Conservation (phyloP, 768 basidiomycete species). For the Lactifluus echinatus region DNA sequence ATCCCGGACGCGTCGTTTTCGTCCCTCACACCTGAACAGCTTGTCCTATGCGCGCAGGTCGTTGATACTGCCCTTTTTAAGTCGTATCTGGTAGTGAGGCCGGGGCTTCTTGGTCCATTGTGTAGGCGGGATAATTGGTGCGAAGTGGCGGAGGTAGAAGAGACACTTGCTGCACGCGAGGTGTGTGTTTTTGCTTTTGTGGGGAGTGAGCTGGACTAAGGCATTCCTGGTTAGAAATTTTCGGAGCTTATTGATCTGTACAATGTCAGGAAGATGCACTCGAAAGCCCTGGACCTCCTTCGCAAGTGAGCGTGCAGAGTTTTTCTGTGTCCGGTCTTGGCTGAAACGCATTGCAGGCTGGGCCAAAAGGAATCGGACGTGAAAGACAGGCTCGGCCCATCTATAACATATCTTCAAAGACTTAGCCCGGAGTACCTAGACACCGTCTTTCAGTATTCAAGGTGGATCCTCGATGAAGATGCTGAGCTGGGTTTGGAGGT, state of each 20-base stretch:
- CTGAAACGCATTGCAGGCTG: constrained; percentile 39
- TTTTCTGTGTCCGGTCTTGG: neutral
- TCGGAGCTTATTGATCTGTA: constrained; percentile 87
- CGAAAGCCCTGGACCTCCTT: constrained; percentile 76
- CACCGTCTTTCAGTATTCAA: constrained; percentile 72
- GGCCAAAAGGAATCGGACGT: constrained; percentile 69
- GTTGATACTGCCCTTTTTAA: constrained; percentile 95
- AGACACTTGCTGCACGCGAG: constrained; percentile 69
- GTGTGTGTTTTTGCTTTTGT: constrained; percentile 33
- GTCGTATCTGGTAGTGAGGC: constrained; percentile 75
- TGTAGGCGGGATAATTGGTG: constrained; percentile 96
- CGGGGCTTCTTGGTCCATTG: constrained; percentile 72
- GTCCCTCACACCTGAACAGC: constrained; percentile 69
- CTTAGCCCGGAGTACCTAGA: constrained; percentile 74
- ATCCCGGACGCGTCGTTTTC: constrained; percentile 70
- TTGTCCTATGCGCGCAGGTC: constrained; percentile 84
- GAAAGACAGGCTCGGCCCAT: constrained; percentile 73
- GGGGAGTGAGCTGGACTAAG: neutral
- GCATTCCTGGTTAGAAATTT: constrained; percentile 56
- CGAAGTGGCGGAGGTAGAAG: constrained; percentile 90
- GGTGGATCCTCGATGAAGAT: constrained; percentile 80
- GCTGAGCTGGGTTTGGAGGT: constrained; percentile 72
- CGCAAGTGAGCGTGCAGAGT: constrained; percentile 54
- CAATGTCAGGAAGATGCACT: constrained; percentile 92
- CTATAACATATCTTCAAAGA: constrained; percentile 85